These are phyloP conservation scores for Yarrowia deformans DNA, from an alignment of 805 yeast genomes.

Conservation along the genomic window DNA sequence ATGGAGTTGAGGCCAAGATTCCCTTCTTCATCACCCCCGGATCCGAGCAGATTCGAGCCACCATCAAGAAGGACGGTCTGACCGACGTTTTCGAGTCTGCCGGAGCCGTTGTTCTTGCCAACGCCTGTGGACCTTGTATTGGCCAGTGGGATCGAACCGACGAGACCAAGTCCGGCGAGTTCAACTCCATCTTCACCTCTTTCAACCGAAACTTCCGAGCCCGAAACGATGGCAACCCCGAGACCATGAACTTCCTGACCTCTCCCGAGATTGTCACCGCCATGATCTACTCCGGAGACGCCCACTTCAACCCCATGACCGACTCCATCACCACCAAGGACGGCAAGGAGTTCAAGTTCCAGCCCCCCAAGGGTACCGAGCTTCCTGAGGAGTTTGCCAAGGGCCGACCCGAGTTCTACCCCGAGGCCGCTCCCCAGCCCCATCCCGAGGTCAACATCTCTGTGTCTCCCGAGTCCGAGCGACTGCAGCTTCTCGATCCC, in stretches of 20 bases:
- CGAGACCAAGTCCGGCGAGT: constrained; percentile 57
- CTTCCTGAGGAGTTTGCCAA: constrained; percentile 82
- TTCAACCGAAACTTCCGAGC: constrained; percentile 98
- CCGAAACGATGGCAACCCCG: constrained; percentile 98
- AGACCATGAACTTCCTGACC: constrained; percentile 97
- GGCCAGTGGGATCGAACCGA: constrained; percentile 96
- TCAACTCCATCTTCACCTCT: constrained; percentile 92
- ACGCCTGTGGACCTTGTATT: constrained; percentile 99
- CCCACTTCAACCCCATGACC: constrained; percentile 87
- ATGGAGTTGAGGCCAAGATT: constrained; percentile 87
- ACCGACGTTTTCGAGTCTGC: constrained; percentile 78
- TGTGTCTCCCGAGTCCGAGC: constrained; percentile 88
- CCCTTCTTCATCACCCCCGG: constrained; percentile 98
- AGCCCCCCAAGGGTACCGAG: constrained; percentile 85
- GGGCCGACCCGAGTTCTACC: constrained; percentile 80
- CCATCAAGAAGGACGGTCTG: constrained; percentile 94
- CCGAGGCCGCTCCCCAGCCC: constrained; percentile 70
- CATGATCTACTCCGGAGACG: constrained; percentile 92
- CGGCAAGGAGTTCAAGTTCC: constrained; percentile 78
- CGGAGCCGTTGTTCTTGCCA: constrained; percentile 93
- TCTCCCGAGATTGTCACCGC: constrained; percentile 98
- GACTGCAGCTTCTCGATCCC: constrained; percentile 90
- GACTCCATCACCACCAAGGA: constrained; percentile 73
- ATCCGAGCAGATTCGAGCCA: constrained; percentile 97
- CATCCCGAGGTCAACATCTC: constrained; percentile 64